These are phyloP conservation scores for Russula brevipes DNA, from an alignment of 768 basidiomycete species.

Conservation along the genomic window DNA sequence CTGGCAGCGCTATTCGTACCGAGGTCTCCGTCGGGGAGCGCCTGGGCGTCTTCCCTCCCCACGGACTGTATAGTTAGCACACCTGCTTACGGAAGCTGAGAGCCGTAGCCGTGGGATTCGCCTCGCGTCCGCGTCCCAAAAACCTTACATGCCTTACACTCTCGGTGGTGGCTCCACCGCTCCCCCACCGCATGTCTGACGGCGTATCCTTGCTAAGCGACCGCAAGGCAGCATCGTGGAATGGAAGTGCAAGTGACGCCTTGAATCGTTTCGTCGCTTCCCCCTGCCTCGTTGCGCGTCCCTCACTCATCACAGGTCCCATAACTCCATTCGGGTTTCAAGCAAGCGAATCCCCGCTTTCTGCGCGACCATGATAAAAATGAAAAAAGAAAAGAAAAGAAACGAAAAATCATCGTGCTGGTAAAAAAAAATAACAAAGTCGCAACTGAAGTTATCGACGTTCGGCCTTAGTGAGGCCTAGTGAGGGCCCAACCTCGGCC, in stretches of 20 bases:
- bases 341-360: neutral
- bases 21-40: neutral
- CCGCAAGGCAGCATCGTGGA: conserved; percentile 18
- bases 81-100: conserved; percentile 6
- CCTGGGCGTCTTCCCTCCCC: neutral
- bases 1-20: conserved; percentile 1
- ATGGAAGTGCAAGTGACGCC: conserved; percentile 8
- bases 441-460: too few species aligned
- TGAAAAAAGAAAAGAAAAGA: neutral
- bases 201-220: conserved; percentile 12
- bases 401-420: too few species aligned
- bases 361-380: too few species aligned
- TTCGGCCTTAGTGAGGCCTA: neutral
- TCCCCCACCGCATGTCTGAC: conserved; percentile 7
- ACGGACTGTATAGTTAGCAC: conserved; percentile 11
- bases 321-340: neutral
- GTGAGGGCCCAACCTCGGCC: neutral
- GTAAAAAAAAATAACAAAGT: too few species aligned
- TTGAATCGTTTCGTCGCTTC: neutral
- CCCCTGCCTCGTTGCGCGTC: conserved; percentile 11
- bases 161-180: neutral
- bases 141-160: neutral
- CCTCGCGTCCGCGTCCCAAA: conserved; percentile 1
- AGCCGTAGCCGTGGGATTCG: conserved; percentile 1
- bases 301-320: neutral